Evolutionary conservation across 1,139 yeast genomes (phyloP).

Genomic region (Geotrichum klebahnii): DNA sequence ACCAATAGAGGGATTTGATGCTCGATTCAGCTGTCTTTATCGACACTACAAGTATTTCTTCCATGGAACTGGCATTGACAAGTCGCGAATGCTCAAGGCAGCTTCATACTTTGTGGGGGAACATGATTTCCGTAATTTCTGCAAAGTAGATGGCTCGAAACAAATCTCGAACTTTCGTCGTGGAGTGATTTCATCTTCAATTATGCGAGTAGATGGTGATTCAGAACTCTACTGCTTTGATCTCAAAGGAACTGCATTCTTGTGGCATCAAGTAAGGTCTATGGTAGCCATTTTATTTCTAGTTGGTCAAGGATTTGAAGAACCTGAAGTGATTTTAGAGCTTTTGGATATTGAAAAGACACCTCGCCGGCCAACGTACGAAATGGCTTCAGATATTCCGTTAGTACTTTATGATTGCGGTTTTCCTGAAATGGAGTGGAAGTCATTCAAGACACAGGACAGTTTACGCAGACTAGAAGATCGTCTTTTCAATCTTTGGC

Average conservation of each 20-base stretch:
- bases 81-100: slow-evolving; percentile 65
- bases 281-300: slow-evolving; percentile 81
- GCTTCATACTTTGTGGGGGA: slow-evolving; percentile 64
- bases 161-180: slow-evolving; percentile 76
- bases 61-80: slow-evolving; percentile 49
- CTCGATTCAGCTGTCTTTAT: slow-evolving; percentile 79
- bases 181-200: slow-evolving; percentile 42
- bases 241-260: slow-evolving; percentile 80
- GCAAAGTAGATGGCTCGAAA: slow-evolving; percentile 90
- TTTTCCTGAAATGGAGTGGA: slow-evolving; percentile 70
- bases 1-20: slow-evolving; percentile 82
- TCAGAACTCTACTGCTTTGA: slow-evolving; percentile 58
- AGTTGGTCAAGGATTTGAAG: slow-evolving; percentile 75
- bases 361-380: slow-evolving; percentile 75
- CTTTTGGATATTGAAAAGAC: slow-evolving; percentile 55
- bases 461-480: slow-evolving; percentile 27
- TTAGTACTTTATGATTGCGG: slow-evolving; percentile 81
- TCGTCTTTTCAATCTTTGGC: slow-evolving; percentile 34
- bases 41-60: slow-evolving; percentile 87
- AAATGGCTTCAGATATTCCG: slow-evolving; percentile 92
- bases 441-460: slow-evolving; percentile 25
- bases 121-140: slow-evolving; percentile 90
- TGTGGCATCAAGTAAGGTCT: slow-evolving; percentile 98
- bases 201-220: slow-evolving; percentile 27
- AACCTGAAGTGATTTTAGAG: slow-evolving; percentile 52